A percentile compares a stretch with the other conserved stretches of the same genome.
These are phyloP conservation scores for Leptographium radiaticola DNA, from an alignment of 2,329 filamentous ascomycete species.

Conservation along the genomic window DNA sequence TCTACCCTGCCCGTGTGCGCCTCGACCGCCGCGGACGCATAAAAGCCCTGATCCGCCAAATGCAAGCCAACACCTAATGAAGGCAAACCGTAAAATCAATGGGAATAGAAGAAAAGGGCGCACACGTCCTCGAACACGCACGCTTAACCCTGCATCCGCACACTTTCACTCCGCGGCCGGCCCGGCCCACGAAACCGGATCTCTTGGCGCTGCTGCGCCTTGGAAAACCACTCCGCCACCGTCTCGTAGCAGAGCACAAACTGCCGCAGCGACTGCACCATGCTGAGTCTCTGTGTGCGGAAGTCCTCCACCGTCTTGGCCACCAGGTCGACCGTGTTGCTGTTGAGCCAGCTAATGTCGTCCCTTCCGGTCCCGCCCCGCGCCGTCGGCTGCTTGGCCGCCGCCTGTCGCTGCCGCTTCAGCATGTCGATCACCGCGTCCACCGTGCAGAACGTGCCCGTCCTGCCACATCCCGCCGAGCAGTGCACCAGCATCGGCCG, in stretches of 20 bases:
- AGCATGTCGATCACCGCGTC: constrained; percentile 95
- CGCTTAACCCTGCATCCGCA: constrained; percentile 5
- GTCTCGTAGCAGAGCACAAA: constrained; percentile 96
- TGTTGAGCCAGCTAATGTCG: constrained; percentile 45
- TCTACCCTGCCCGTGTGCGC: no score
- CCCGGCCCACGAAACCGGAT: not conserved
- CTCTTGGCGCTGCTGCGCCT: constrained; percentile 27
- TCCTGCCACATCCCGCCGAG: constrained; percentile 88
- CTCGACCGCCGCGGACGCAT: no score
- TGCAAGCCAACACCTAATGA: no score
- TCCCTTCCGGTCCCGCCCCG: no score
- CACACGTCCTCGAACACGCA: not conserved
- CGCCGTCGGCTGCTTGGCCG: constrained; percentile 9
- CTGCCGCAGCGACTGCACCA: constrained; percentile 90
- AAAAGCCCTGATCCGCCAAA: no score
- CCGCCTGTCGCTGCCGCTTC: constrained; percentile 53
- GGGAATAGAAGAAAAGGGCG: no score
- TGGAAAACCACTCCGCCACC: constrained; percentile 69
- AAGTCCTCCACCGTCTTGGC: constrained; percentile 86
- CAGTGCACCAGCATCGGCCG: constrained; percentile 87
- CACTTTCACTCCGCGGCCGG: constrained; percentile 9
- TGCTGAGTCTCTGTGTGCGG: constrained; percentile 74
- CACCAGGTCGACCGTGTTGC: constrained; percentile 65
- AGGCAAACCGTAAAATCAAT: no score
- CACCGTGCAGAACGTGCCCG: constrained; percentile 91